These are phyloP conservation scores for Talaromyces sp. DNA, from an alignment of 2,329 filamentous ascomycete species.

Conservation along the genomic window DNA sequence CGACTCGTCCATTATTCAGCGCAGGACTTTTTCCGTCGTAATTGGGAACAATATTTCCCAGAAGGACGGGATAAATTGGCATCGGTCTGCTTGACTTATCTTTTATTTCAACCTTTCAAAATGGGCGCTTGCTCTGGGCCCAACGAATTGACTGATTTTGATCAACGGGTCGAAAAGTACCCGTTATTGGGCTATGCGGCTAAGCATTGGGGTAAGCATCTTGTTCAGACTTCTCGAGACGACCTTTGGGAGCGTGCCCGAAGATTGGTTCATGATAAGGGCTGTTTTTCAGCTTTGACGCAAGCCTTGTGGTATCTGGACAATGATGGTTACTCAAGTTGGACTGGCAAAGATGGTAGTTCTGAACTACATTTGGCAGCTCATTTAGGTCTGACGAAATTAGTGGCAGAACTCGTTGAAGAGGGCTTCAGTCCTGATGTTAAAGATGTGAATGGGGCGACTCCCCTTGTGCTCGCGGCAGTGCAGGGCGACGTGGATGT, in stretches of 20 bases:
- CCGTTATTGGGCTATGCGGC: constrained; percentile 2
- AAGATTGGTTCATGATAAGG: not conserved
- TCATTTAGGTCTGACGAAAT: not conserved
- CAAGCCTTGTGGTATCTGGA: constrained; percentile 9
- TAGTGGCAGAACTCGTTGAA: constrained; percentile 1
- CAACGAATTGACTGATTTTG: not conserved
- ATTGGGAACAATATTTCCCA: constrained; percentile 3
- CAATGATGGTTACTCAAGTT: not conserved
- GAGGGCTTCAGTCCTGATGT: not conserved
- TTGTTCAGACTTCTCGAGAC: not conserved
- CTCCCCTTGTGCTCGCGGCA: not conserved
- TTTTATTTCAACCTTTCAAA: not conserved
- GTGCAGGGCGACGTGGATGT: not conserved
- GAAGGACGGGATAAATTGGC: constrained; percentile 3
- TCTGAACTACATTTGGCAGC: not conserved
- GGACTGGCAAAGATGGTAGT: constrained; percentile 4
- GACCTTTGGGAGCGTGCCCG: constrained; percentile 1
- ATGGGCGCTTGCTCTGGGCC: constrained; percentile 2
- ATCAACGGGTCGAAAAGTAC: not conserved
- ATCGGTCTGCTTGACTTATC: constrained; percentile 1
- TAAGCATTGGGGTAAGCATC: constrained; percentile 3
- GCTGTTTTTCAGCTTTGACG: not conserved
- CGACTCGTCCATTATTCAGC: constrained; percentile 3
- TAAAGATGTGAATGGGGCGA: not conserved
- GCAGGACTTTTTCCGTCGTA: constrained; percentile 6